These are phyloP conservation scores for Cercospora brassicicola DNA, from an alignment of 2,329 filamentous ascomycete genomes.

Conservation along the genomic window DNA sequence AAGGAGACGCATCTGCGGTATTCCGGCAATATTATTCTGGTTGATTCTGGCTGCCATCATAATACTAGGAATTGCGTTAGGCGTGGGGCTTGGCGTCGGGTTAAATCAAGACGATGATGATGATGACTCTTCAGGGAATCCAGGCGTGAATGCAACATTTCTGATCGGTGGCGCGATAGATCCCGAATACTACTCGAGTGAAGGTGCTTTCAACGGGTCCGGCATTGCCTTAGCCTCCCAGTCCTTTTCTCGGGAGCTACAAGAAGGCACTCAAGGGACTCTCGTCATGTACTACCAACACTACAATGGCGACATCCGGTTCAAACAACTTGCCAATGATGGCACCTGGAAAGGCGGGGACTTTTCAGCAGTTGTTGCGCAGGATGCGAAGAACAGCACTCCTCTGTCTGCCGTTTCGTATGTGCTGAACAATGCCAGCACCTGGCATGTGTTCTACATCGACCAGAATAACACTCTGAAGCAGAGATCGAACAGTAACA, in stretches of 20 bases:
- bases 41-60: conserved; percentile 30
- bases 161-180: conserved; percentile 44
- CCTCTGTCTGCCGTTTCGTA: conserved; percentile 48
- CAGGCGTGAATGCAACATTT: conserved; percentile 23
- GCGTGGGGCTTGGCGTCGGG: conserved; percentile 42
- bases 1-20: conserved; percentile 27
- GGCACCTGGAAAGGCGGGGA: conserved; percentile 45
- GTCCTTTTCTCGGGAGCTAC: conserved; percentile 39
- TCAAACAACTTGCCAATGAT: conserved; percentile 40
- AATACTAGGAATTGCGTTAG: conserved; percentile 38
- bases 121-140: not conserved
- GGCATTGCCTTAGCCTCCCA: conserved; percentile 49
- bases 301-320: conserved; percentile 46
- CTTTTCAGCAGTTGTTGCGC: conserved; percentile 42
- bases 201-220: conserved; percentile 51
- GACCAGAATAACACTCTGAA: conserved; percentile 42
- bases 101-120: conserved; percentile 31
- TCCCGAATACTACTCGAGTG: conserved; percentile 42
- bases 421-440: conserved; percentile 37
- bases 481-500: conserved; percentile 44
- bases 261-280: conserved; percentile 39
- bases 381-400: conserved; percentile 47
- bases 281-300: conserved; percentile 51
- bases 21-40: conserved; percentile 25
- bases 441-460: conserved; percentile 42